These are phyloP conservation scores for Rickenella mellea DNA, from an alignment of 768 basidiomycete genomes.

Conservation along the genomic window DNA sequence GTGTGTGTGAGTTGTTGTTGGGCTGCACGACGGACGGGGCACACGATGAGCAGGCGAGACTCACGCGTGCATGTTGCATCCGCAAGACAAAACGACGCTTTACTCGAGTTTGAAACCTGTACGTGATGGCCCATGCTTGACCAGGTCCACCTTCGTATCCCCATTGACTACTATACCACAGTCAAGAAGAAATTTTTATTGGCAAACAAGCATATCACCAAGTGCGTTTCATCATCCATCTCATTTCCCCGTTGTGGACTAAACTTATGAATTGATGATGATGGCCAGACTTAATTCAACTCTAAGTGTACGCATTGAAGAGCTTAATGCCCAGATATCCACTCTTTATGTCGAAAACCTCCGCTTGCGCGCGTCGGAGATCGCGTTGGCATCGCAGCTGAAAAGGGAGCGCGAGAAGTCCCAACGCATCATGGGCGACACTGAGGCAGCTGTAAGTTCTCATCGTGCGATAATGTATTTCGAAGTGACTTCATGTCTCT, in stretches of 20 bases:
- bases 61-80: conserved; percentile 51
- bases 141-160: conserved; percentile 5
- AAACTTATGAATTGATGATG: conserved; percentile 1
- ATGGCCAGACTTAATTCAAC: conserved; percentile 68
- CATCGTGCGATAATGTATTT: not conserved
- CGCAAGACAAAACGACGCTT: conserved; percentile 67
- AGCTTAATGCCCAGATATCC: conserved; percentile 75
- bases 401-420: conserved; percentile 77
- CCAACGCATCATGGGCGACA: conserved; percentile 57
- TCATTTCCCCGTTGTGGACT: not conserved
- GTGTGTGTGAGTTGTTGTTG: no score
- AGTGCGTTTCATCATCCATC: conserved; percentile 34
- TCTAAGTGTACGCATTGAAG: conserved; percentile 74
- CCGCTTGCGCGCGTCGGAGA: conserved; percentile 71
- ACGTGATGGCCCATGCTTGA: conserved; percentile 23
- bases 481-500: not conserved
- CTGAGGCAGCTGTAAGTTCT: conserved; percentile 58
- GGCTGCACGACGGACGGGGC: no score
- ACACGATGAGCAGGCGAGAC: conserved; percentile 50
- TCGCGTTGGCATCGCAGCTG: conserved; percentile 63
- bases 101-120: conserved; percentile 83
- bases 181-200: conserved; percentile 91
- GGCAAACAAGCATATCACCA: conserved; percentile 87
- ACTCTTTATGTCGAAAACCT: conserved; percentile 78
- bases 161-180: conserved; percentile 26